Conservation (phyloP, 768 basidiomycete species). For the Tylopilus felleus region DNA sequence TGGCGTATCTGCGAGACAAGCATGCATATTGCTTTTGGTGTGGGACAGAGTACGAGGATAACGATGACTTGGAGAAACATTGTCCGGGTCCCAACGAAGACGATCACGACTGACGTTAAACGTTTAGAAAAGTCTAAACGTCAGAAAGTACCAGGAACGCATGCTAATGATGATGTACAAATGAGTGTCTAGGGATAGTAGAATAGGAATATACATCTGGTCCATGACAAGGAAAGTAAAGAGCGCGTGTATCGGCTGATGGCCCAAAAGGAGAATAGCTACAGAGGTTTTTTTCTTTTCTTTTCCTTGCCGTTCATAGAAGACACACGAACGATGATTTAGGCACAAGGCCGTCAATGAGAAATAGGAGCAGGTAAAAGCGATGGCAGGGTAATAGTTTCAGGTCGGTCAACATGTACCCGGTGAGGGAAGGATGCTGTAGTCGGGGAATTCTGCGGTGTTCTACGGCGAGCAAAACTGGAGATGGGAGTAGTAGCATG, state of each 20-base stretch:
- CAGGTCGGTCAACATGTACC: conserved; percentile 28
- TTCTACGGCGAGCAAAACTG: conserved; percentile 73
- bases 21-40: conserved; percentile 89
- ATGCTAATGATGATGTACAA: conserved; percentile 30
- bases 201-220: conserved; percentile 17
- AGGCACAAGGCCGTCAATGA: conserved; percentile 15
- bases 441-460: conserved; percentile 69
- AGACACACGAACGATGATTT: background rate
- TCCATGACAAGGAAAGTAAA: conserved; percentile 17
- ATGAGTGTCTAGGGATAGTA: conserved; percentile 26
- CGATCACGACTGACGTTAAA: conserved; percentile 63
- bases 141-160: conserved; percentile 13
- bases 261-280: background rate
- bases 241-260: conserved; percentile 8
- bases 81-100: conserved; percentile 81
- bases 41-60: conserved; percentile 66
- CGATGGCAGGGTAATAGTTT: conserved; percentile 48
- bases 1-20: conserved; percentile 68
- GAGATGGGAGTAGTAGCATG: conserved; percentile 75
- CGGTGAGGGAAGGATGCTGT: conserved; percentile 57
- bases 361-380: conserved; percentile 43
- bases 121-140: background rate
- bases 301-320: background rate
- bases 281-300: background rate
- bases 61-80: conserved; percentile 54